Percentiles rank a stretch among this genome's conserved stretches.
Conservation (phyloP, 2,329 filamentous ascomycete species). For the Hypomyces perniciosus region DNA sequence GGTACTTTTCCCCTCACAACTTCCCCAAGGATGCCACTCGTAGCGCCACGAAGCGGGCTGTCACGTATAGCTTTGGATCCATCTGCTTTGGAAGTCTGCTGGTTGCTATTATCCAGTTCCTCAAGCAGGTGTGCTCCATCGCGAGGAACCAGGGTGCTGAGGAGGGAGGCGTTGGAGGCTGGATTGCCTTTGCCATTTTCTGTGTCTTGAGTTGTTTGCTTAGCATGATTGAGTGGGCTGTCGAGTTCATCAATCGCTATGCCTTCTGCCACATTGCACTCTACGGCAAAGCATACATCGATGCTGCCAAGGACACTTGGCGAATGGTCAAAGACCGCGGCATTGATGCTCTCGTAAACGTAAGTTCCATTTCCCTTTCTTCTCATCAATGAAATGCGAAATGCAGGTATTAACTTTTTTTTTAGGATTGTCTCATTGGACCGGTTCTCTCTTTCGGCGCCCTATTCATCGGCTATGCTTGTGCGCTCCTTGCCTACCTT, state of each 20-base stretch:
- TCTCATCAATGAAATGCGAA: background rate
- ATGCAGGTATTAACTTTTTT: background rate
- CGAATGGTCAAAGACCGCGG: constrained; percentile 86
- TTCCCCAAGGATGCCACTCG: constrained; percentile 75
- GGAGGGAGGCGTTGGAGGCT: constrained; percentile 68
- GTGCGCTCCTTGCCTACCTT: constrained; percentile 76
- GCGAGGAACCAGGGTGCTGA: constrained; percentile 56
- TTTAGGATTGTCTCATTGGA: constrained; percentile 67
- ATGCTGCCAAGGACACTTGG: constrained; percentile 86
- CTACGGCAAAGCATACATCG: constrained; percentile 83
- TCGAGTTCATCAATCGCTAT: constrained; percentile 85
- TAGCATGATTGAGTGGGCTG: constrained; percentile 72
- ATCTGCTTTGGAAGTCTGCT: constrained; percentile 82
- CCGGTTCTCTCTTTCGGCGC: constrained; percentile 71
- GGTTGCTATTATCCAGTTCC: constrained; percentile 78
- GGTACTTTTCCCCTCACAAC: constrained; percentile 74
- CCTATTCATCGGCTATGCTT: constrained; percentile 77
- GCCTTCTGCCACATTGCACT: constrained; percentile 90
- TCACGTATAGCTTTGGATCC: constrained; percentile 89
- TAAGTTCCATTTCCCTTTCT: constrained; percentile 18
- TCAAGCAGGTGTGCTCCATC: constrained; percentile 77
- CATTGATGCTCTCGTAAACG: constrained; percentile 80
- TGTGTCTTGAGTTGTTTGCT: constrained; percentile 75
- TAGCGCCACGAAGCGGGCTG: constrained; percentile 71
- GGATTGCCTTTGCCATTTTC: constrained; percentile 59